Base-by-base conservation (phyloP, 495 filamentous ascomycete species). In the Lasiosphaeris hirsuta region DNA sequence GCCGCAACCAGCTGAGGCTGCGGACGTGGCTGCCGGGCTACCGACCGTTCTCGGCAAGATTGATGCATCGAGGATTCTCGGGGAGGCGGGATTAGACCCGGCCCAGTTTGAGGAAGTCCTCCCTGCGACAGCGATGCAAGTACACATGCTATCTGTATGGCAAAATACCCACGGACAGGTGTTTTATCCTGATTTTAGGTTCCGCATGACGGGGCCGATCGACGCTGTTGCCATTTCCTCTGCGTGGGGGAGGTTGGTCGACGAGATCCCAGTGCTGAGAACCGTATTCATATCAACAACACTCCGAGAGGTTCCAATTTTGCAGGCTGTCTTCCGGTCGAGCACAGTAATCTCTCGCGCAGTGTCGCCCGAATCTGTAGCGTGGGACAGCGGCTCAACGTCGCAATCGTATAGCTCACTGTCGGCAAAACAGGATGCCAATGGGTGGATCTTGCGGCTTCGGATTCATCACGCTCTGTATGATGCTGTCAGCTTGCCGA, bases 391-490 rank as follows among this genome's bases (percentile, higher is more conserved):
- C 41, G 34, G n/a, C 11, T 17, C 39, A 2, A 2, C 13, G 0
- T n/a, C 18, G 8, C 57, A 60, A 13, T 61, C 54, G 11, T 68
- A 58, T 17, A 11, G 13, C n/a, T 59, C 38, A 9, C 48, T 60
- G 41, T 51, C 0, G 1, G 69, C 14, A 0, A 60, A 40, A 8
- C 47, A 37, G 14, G 34, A 51, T 1, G 54, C 14, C 1, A 17
- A 57, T 19, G 61, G 33, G 30, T 73, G 54, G 65, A 33, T 45
- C 0, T 19, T 80, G 9, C 59, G 65, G 9, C 62, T 89, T 3
- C 77, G 74, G 7, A 80, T 90, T 10, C 84, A 91, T 54, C 90
- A 96, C 69, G 88, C 90, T 4, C 67, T 94, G 5, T 94, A 91
- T 60, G 90, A 96, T 71, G 88, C 86, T 1, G 70, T 86, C 42